These are phyloP conservation scores for Piedraia hortae DNA, from an alignment of 2,329 filamentous ascomycete genomes.

Conservation along the genomic window DNA sequence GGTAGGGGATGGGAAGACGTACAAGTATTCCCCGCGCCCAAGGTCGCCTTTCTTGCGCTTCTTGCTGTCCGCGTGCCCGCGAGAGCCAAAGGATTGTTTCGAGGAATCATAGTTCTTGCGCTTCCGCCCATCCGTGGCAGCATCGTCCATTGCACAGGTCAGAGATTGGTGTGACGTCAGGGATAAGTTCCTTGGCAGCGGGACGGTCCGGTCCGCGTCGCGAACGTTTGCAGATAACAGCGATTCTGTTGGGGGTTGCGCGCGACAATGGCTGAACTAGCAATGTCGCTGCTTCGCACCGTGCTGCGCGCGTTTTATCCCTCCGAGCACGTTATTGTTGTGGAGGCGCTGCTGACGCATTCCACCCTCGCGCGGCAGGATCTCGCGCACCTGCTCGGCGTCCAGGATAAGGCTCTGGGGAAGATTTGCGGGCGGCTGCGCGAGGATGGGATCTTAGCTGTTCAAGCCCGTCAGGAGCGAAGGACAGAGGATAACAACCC, in stretches of 20 bases:
- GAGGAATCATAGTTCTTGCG: too few species aligned
- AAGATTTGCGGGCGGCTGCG: slow-evolving; percentile 64
- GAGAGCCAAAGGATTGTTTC: too few species aligned
- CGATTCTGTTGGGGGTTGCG: slow-evolving; percentile 3
- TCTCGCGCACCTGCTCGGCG: slow-evolving; percentile 58
- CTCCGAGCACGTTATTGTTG: slow-evolving; percentile 53
- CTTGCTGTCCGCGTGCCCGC: slow-evolving; percentile 9
- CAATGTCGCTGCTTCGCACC: slow-evolving; percentile 58
- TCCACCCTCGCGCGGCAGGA: slow-evolving; percentile 60
- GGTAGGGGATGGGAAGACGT: slow-evolving; percentile 10
- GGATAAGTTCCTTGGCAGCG: too few species aligned
- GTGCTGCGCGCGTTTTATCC: slow-evolving; percentile 69
- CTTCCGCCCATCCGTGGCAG: too few species aligned
- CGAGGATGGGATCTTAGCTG: slow-evolving; percentile 61
- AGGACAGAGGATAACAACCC: slow-evolving; percentile 10
- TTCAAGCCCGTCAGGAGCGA: slow-evolving; percentile 28
- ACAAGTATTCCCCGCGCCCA: slow-evolving; percentile 39
- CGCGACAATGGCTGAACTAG: slow-evolving; percentile 26
- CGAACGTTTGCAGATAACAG: too few species aligned
- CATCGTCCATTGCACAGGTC: too few species aligned
- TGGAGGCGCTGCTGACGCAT: slow-evolving; percentile 54
- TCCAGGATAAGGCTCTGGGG: slow-evolving; percentile 76
- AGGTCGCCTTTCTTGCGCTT: slow-evolving; percentile 33
- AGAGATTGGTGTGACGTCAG: too few species aligned
- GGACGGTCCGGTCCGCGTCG: too few species aligned